These are phyloP conservation scores for Haematococcus lacustris DNA, from an alignment of 139 green algal species.

Conservation along the genomic window DNA sequence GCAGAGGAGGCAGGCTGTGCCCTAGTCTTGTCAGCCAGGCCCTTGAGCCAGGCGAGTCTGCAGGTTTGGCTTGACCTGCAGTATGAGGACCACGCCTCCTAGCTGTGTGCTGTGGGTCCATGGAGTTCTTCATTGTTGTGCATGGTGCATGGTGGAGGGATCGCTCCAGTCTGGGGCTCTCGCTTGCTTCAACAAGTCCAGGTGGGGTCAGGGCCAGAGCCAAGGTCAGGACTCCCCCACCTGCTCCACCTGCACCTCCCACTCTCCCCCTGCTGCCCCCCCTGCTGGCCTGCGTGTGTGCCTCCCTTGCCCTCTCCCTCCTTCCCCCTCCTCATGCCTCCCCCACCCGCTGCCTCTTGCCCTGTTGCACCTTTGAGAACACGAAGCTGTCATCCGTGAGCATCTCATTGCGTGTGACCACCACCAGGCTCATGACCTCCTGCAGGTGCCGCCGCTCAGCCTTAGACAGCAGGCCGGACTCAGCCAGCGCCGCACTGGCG, in stretches of 20 bases:
- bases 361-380: constrained; percentile 47
- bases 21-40: too few species aligned
- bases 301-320: too few species aligned
- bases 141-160: too few species aligned
- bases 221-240: background rate
- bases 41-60: too few species aligned
- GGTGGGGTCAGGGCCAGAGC: background rate
- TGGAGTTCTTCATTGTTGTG: too few species aligned
- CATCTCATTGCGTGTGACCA: constrained; percentile 12
- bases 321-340: background rate
- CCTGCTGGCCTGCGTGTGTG: background rate
- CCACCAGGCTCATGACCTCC: constrained; percentile 19
- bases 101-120: too few species aligned
- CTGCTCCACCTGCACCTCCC: background rate
- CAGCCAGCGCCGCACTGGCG: constrained; percentile 11
- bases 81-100: too few species aligned
- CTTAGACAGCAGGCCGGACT: constrained; percentile 14
- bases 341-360: background rate
- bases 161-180: too few species aligned
- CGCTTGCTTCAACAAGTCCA: background rate
- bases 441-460: constrained; percentile 12
- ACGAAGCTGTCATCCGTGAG: constrained; percentile 63
- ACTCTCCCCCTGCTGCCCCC: background rate
- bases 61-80: too few species aligned
- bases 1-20: too few species aligned